These are phyloP conservation scores for Phytophthora citricola DNA, from an alignment of 352 stramenopile species.

Conservation along the genomic window DNA sequence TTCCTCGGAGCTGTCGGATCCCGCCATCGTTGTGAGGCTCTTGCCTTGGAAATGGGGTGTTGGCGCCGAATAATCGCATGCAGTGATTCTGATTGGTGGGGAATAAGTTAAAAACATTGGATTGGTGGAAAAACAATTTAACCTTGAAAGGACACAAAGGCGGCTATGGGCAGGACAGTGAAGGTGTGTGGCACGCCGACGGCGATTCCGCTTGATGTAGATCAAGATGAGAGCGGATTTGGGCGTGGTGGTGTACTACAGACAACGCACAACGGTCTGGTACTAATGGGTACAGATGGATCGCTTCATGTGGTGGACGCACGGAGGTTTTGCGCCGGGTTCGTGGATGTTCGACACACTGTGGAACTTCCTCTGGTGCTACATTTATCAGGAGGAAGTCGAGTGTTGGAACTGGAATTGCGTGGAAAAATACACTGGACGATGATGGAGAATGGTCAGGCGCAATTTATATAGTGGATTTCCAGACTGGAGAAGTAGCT, in stretches of 20 bases:
- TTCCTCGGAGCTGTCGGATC: conserved; percentile 84
- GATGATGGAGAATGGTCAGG: not conserved
- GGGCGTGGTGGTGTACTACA: conserved; percentile 1
- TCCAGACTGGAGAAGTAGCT: conserved; percentile 18
- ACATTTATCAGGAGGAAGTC: conserved; percentile 3
- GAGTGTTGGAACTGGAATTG: not conserved
- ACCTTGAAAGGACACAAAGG: conserved; percentile 18
- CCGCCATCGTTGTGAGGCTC: conserved; percentile 27
- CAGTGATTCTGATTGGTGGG: no score
- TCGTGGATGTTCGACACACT: conserved; percentile 2
- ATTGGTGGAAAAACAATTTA: conserved; percentile 24
- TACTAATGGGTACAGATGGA: conserved; percentile 8
- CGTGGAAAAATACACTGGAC: conserved; percentile 5
- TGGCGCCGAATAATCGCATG: not conserved
- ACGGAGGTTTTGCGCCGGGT: conserved; percentile 21
- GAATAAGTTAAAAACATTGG: not conserved
- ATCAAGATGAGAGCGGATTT: not conserved
- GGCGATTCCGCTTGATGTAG: conserved; percentile 15
- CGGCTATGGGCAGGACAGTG: conserved; percentile 12
- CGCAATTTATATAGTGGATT: conserved; percentile 23
- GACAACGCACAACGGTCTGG: conserved; percentile 2
- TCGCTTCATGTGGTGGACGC: conserved; percentile 17
- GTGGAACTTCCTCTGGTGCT: conserved; percentile 13
- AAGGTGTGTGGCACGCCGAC: conserved; percentile 13
- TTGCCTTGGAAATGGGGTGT: conserved; percentile 10